Evolutionary conservation across 2,329 filamentous ascomycete species (phyloP).

Genomic region (Curvularia eragrostidis): DNA sequence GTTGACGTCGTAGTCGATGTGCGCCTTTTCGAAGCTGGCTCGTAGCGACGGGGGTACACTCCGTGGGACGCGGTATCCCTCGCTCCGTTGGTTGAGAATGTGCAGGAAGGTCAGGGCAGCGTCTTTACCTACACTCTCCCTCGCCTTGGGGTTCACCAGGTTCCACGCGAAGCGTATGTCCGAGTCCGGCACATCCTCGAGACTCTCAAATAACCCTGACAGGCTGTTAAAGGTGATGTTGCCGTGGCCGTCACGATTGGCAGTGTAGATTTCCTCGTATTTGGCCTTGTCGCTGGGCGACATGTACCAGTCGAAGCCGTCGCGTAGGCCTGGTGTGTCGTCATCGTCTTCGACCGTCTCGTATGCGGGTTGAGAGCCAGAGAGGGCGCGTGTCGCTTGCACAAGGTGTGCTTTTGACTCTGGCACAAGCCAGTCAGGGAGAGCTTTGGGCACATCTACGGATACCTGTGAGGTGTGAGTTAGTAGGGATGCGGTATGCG

Average conservation of each 20-base stretch:
- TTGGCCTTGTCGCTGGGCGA: slow-evolving; percentile 86
- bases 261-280: slow-evolving; percentile 96
- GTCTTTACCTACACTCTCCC: slow-evolving; percentile 87
- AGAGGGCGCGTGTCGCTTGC: slow-evolving; percentile 60
- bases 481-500: not conserved
- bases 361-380: slow-evolving; percentile 80
- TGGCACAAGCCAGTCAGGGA: slow-evolving; percentile 96
- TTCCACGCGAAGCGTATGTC: slow-evolving; percentile 96
- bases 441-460: slow-evolving; percentile 76
- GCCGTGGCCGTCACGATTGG: slow-evolving; percentile 85
- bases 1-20: slow-evolving; percentile 95
- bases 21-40: slow-evolving; percentile 89
- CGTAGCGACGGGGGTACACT: slow-evolving; percentile 90
- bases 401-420: slow-evolving; percentile 68
- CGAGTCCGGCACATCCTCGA: slow-evolving; percentile 69
- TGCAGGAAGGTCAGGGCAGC: slow-evolving; percentile 93
- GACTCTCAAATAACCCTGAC: slow-evolving; percentile 80
- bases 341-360: slow-evolving; percentile 80
- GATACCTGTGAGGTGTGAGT: slow-evolving; percentile 67
- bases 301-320: slow-evolving; percentile 99
- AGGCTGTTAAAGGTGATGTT: slow-evolving; percentile 77
- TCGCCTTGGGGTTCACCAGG: slow-evolving; percentile 89
- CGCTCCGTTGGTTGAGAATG: slow-evolving; percentile 94
- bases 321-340: slow-evolving; percentile 83
- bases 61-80: slow-evolving; percentile 92